Base-by-base conservation (phyloP, 495 filamentous ascomycete genomes). In the Diplogelasinospora grovesii region DNA sequence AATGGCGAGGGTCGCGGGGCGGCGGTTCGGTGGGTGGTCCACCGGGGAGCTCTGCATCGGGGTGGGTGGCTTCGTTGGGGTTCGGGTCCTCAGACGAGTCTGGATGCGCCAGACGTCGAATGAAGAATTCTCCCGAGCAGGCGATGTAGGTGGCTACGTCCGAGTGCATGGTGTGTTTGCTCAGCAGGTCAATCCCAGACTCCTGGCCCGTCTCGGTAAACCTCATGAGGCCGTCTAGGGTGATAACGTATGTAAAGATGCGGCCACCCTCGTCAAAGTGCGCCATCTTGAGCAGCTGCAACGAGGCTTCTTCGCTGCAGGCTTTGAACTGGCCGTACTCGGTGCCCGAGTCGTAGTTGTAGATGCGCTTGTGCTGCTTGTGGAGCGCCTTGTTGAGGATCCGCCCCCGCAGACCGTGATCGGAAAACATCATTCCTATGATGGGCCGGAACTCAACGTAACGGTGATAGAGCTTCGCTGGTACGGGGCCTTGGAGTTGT, bases 161-260 rank as follows among this genome's bases (percentile, higher is more conserved):
- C 54, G 83, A 88, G 54, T 97, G 90, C 83, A 97, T 89, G 22
- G 85, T 93, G 58, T 97, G 90, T 57, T 97, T 97, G 50, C 78
- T 84, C 41, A 97, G 63, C 43, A 97, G 60, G 54, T 96, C 89
- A 41, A 97, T 86, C 21, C 89, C 86, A 41, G 96, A 95, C 55
- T 95, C 88, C 44, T 89, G 87, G 6, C 89, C 89, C 0, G 90
- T 97, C 59, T 95, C 89, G 0, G 89, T 95, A 61, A 95, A 97
- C 16, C 86, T 81, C 50, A 92, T 70, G 22, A 86, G 69, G 4
- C 80, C 83, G 49, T 97, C 90, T 13, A 96, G 71, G 0, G 88
- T 95, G 4, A 97, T 66, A 9, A 96, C 81, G 50, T 95, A 97
- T 18, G 90, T 97, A 55, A 87, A 96, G 24, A 95, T 81, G 8